Evolutionary conservation across 495 filamentous ascomycete genomes (phyloP).

Genomic region (Sphaerosporella brunnea): DNA sequence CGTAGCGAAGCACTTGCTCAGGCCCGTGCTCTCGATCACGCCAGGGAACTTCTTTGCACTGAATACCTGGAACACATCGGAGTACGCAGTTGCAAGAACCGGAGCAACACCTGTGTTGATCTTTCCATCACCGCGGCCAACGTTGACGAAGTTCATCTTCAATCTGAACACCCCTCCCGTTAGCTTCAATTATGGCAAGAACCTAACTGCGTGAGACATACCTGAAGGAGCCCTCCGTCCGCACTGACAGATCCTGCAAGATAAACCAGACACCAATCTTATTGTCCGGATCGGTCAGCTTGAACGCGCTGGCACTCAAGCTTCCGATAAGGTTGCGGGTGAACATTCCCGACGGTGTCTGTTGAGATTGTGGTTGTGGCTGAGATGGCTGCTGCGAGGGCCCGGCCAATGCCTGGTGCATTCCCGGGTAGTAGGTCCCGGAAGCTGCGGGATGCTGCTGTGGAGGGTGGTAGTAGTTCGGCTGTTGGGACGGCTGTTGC

Average conservation of each 20-base stretch:
- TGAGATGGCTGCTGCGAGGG: conserved; percentile 28
- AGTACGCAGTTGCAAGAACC: conserved; percentile 74
- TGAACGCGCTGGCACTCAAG: conserved; percentile 75
- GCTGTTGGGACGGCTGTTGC: conserved; percentile 17
- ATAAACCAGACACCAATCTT: conserved; percentile 95
- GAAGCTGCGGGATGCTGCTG: conserved; percentile 30
- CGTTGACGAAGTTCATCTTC: conserved; percentile 72
- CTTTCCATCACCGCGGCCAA: conserved; percentile 34
- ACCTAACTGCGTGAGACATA: conserved; percentile 31
- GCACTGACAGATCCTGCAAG: conserved; percentile 82
- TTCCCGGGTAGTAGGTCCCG: conserved; percentile 29
- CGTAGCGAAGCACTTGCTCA: conserved; percentile 84
- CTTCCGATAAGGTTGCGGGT: conserved; percentile 92
- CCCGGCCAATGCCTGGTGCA: conserved; percentile 24
- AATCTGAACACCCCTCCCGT: conserved; percentile 31
- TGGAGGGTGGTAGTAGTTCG: conserved; percentile 28
- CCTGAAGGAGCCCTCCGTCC: conserved; percentile 84
- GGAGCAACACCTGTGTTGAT: conserved; percentile 69
- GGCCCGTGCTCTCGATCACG: conserved; percentile 80
- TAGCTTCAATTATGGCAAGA: background rate
- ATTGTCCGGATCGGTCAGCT: conserved; percentile 61
- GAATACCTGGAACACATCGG: conserved; percentile 81
- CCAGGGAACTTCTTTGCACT: conserved; percentile 96
- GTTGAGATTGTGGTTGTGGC: conserved; percentile 29
- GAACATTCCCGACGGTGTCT: conserved; percentile 67